Base-by-base conservation (phyloP, 345 rosid species). In the Eucalyptus marginata region DNA sequence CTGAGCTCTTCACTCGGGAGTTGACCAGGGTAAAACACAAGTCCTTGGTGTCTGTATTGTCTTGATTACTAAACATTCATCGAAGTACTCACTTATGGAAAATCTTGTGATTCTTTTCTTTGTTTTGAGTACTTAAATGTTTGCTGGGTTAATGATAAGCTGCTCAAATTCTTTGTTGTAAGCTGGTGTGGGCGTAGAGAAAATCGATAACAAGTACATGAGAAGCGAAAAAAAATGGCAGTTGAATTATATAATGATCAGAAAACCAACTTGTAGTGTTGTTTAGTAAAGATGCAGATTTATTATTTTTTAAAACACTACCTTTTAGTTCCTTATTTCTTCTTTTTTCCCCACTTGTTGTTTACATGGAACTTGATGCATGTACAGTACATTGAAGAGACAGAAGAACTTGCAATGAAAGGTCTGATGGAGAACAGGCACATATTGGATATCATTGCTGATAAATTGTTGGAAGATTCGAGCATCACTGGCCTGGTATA, bases 401-500 rank as follows among this genome's bases (percentile, higher is more conserved):
- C 99, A 7, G 99, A 97, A 94, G 98, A 96, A 91, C 96, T 97
- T 92, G 98, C 99, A 22, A 92, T 96, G 94, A 92, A 93, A 89
- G 99, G 97, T 92, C 88, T 97, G 92, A 92, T 90, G 88, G 93
- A 92, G 81, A 97, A 97, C 91, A 94, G 93, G 89, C 95, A 93
- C 88, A 92, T 97, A 89, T 92, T 97, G 88, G 99, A 97, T 90
- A 88, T 94, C 83, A 93, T 97, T 90, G 93, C 96, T 4, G 91
- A 92, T 86, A 97, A 94, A 56, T 94, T 97, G 86, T 90, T 96
- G 91, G 96, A 95, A 88, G 92, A 93, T 81, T 96, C 98, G 10
- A 96, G 98, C 93, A 95, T 97, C 90, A 96, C 99, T 89, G 99
- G 99, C 94, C 91, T 95, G 99, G 99, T 97, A 96, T 80, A 59